Evolutionary conservation across 495 filamentous ascomycete species (phyloP), one percentile per base, ranked within the genome.

Genomic region (Lentithecium fluviatile): DNA sequence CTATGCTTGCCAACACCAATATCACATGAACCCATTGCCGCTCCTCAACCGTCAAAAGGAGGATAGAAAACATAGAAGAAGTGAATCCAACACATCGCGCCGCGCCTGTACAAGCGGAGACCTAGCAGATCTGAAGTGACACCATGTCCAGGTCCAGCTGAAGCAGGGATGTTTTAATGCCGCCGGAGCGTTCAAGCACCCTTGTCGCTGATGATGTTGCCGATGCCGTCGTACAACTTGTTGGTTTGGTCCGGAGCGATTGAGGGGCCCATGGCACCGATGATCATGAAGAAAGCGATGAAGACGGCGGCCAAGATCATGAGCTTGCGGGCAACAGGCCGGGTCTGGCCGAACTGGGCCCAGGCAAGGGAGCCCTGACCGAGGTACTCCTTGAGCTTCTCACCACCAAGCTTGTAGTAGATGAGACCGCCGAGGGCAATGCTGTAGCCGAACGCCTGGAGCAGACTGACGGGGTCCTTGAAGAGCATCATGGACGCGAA

Each of bases 341-440:
- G 84, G 40, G 75, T 80, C 52, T 79, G 81, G 52, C 93, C 91
- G 67, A 94, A 96, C 65, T 96, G 91, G 52, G 88, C 85, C 92
- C 92, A 97, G 40, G 74, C 71, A 59, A 89, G 86, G 64, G 79
- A 76, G 51, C 79, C 84, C 60, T 91, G 84, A 52, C 79, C 77
- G 57, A 87, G 77, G 74, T 89, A 88, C 56, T 89, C 87, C 79
- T 86, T 90, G 68, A 97, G 78, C 68, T 86, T 85, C 40, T 95
- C 90, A 45, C 81, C 83, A 53, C 94, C 94, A 64, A 97, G 88
- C 83, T 96, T 97, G 84, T 96, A 97, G 85, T 94, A 95, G 65
- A 97, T 77, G 73, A 98, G 90, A 67, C 94, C 94, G 67, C 80
- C 76, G 29, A 98, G 84, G 48, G 94, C 91, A 70, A 98, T 85